phyloP scores from a whole-genome alignment of 2,329 filamentous ascomycete species.

The Colletotrichum melonis region DNA sequence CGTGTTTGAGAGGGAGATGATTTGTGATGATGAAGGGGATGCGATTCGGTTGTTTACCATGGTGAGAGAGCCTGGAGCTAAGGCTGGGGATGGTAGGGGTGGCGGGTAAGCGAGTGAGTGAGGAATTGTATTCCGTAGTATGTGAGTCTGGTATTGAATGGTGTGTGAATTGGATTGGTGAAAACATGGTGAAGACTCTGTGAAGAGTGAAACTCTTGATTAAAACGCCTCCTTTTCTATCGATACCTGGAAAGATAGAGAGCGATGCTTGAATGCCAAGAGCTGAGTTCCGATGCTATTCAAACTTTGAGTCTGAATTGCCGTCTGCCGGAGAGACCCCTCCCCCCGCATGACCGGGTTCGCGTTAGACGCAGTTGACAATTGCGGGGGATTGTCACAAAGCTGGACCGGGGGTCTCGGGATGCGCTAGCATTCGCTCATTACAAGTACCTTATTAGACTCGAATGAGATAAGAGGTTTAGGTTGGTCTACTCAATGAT shows the following conservation, averaged over 20 bases:
- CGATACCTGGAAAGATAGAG: no score
- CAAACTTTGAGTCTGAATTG: not conserved
- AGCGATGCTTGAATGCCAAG: no score
- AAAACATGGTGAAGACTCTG: no score
- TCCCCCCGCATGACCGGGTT: not conserved
- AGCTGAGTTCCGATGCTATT: not conserved
- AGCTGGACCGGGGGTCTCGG: not conserved
- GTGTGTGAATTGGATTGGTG: no score
- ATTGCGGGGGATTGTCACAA: not conserved
- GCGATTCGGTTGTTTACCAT: conserved; percentile 63
- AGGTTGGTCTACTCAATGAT: no score
- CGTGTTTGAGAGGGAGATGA: conserved; percentile 71
- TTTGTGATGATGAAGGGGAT: conserved; percentile 72
- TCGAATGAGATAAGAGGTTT: no score
- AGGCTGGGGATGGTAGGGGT: not conserved
- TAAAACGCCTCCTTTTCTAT: no score
- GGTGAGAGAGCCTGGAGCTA: conserved; percentile 52
- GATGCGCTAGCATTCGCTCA: no score
- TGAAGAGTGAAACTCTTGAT: no score
- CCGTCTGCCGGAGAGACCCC: not conserved
- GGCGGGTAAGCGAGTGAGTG: not conserved
- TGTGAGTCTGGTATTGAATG: not conserved
- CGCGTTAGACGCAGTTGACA: no score
- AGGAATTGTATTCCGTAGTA: not conserved
- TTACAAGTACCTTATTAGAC: no score